phyloP scores from a whole-genome alignment of 83 land plant genomes.

The Thuja plicata region DNA sequence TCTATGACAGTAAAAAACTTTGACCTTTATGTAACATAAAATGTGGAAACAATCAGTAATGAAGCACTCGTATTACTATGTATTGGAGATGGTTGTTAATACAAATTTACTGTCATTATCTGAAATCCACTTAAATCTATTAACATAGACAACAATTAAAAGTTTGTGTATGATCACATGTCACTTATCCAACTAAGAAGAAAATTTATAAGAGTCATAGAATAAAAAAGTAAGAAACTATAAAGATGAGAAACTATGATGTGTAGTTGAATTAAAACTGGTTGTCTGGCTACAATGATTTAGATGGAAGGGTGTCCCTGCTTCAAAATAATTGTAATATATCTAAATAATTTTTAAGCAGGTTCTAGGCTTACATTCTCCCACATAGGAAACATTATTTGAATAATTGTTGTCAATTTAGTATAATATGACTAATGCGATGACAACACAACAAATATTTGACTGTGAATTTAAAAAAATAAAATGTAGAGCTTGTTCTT shows the following conservation, averaged over 20 bases:
- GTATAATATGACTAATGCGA: background rate
- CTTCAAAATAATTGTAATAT: background rate
- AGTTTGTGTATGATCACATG: too few species aligned
- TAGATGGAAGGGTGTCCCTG: background rate
- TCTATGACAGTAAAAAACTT: too few species aligned
- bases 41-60: too few species aligned
- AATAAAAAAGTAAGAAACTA: background rate
- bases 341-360: background rate
- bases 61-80: too few species aligned
- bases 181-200: too few species aligned
- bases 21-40: too few species aligned
- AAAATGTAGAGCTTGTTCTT: background rate
- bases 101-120: too few species aligned
- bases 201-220: background rate
- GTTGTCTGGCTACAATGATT: background rate
- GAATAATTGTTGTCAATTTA: background rate
- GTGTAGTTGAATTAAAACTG: background rate
- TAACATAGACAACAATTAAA: too few species aligned
- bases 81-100: too few species aligned
- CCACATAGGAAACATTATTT: background rate
- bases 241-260: background rate
- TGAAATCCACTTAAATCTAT: too few species aligned
- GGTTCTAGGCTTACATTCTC: background rate
- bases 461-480: background rate
- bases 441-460: background rate